Base-by-base conservation (phyloP, 306 rosid species). In the Gillenia trifoliata region DNA sequence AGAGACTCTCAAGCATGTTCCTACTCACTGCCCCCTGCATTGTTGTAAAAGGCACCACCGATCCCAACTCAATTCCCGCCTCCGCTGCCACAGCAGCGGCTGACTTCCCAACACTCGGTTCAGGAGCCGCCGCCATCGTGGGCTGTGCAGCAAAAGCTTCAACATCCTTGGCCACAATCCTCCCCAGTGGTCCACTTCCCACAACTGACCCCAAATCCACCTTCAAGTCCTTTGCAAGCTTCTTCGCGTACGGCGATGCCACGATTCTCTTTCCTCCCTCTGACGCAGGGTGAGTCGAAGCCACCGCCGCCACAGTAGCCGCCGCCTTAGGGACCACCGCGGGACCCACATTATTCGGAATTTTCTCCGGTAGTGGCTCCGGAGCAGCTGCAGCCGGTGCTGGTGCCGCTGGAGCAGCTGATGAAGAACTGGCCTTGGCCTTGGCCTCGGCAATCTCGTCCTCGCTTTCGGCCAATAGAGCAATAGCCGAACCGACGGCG, bases 1-100 rank as follows among this genome's bases (percentile, higher is more conserved):
- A 75, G 77, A 94, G 83, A 81, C 99, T 94, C 82, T 90, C 92
- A 50, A 86, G 80, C 99, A 92, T 94, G 77, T 94, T 94, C 82
- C 94, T 82, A 77, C 97, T 89, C 73, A 94, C 97, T 34, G 99
- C 99, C 69, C 81, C 88, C 85, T 95, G 99, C 99, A 95, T 95
- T 72, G 97, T 89, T 0, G 97, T 92, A 59, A 95, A 95, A n/a
- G 98, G 98, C 81, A 92, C 98, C 84, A 87, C 87, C 4, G 83
- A 57, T 38, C 96, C 99, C 91, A 92, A 80, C 76, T 88, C 96
- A 64, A 94, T 76, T 15, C 85, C 88, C 1, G 77, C 65, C 3
- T 78, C 64, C 0, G 70, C 59, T 5, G 66, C 45, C 9, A 65
- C 66, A 33, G 55, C 64, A 49, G 60, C 20, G 5, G 26, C 73